Conservation (phyloP, 2,329 filamentous ascomycete species). For the Rhynchosporium agropyri region DNA sequence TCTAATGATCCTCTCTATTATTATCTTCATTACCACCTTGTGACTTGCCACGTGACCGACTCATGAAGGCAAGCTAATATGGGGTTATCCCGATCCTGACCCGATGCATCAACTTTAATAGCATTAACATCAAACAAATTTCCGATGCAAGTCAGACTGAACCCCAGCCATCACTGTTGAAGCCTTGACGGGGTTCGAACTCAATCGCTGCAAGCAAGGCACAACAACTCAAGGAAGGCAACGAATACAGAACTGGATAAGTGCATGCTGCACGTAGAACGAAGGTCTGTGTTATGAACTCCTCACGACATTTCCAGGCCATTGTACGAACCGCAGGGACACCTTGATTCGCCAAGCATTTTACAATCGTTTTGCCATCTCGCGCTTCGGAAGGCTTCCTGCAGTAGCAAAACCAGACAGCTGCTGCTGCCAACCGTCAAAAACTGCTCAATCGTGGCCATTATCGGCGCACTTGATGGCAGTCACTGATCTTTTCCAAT, state of each 20-base stretch:
- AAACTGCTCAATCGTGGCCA: slow-evolving; percentile 12
- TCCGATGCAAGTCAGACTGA: slow-evolving; percentile 15
- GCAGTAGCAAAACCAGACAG: slow-evolving; percentile 9
- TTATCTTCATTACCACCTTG: background rate
- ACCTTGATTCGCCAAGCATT: background rate
- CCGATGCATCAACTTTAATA: too few relatives aligned
- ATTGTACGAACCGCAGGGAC: slow-evolving; percentile 7
- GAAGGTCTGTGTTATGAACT: slow-evolving; percentile 7
- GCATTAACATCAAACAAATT: background rate
- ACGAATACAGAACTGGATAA: background rate
- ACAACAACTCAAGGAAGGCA: background rate
- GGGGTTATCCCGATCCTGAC: background rate
- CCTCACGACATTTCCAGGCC: background rate
- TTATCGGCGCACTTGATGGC: slow-evolving; percentile 12
- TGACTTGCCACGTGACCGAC: background rate
- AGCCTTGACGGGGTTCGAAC: slow-evolving; percentile 9
- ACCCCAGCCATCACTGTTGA: background rate
- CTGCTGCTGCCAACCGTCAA: slow-evolving; percentile 21
- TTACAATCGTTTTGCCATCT: slow-evolving; percentile 1
- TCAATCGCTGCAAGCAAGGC: background rate
- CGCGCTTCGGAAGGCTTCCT: slow-evolving; percentile 7
- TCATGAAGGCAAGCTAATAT: slow-evolving; percentile 1
- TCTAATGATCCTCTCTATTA: slow-evolving; percentile 6
- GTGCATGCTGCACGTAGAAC: slow-evolving; percentile 6
- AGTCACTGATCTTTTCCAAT: slow-evolving; percentile 13